A percentile compares a stretch with the other conserved stretches of the same genome.
Evolutionary conservation across 768 basidiomycete species (phyloP).

Genomic region (Trametes punicea): DNA sequence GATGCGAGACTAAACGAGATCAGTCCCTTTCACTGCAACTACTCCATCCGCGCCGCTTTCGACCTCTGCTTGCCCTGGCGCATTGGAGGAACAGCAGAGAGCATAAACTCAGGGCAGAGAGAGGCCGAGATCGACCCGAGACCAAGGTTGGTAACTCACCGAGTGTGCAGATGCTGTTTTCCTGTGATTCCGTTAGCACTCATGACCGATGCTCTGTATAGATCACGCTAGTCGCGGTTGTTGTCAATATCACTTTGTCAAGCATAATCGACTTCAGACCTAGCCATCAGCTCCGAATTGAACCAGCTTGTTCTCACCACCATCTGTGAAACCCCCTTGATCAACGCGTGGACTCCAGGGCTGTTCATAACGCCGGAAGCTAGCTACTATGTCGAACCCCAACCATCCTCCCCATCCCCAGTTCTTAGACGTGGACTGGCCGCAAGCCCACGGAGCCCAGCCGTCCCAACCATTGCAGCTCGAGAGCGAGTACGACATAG

Average conservation of each 20-base stretch:
- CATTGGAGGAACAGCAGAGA: too few species aligned
- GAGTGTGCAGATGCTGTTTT: neutral
- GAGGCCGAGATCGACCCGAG: neutral
- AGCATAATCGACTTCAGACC: neutral
- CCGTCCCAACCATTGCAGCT: slow-evolving; percentile 17
- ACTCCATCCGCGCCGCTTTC: neutral
- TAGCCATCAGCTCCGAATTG: slow-evolving; percentile 1
- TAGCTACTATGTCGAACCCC: slow-evolving; percentile 9
- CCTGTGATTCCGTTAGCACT: neutral
- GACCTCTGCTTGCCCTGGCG: too few species aligned
- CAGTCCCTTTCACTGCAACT: neutral
- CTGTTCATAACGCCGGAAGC: neutral
- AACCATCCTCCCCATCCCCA: slow-evolving; percentile 19
- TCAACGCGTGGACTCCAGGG: neutral
- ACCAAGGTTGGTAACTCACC: neutral
- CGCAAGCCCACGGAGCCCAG: neutral
- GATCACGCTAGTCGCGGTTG: slow-evolving; percentile 8
- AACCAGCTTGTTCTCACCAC: neutral
- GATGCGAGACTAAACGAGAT: neutral
- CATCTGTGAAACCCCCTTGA: neutral
- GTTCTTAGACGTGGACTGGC: slow-evolving; percentile 18
- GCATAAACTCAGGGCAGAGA: too few species aligned
- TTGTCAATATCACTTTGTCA: neutral
- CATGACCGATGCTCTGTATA: neutral
- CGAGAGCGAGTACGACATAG: slow-evolving; percentile 25